These are phyloP conservation scores for Arthrobotrys entomopaga DNA, from an alignment of 2,329 filamentous ascomycete genomes.

Conservation along the genomic window DNA sequence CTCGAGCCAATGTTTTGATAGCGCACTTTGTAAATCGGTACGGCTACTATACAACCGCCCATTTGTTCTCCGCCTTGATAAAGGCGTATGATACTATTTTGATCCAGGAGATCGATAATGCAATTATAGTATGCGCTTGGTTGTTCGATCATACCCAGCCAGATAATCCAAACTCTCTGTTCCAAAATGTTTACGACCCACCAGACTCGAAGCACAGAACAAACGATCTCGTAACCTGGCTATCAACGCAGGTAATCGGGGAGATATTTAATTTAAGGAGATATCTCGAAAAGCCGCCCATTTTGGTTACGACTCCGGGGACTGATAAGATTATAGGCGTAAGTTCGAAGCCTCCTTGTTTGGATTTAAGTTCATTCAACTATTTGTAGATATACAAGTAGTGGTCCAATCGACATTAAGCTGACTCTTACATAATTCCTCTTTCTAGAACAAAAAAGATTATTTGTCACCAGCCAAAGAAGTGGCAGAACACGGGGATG, in stretches of 20 bases:
- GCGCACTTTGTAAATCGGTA: conserved; percentile 15
- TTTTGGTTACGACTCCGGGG: conserved; percentile 8
- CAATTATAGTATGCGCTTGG: conserved; percentile 12
- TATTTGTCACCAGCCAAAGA: conserved; percentile 22
- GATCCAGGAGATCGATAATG: background rate
- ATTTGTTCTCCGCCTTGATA: conserved; percentile 24
- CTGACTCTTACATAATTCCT: background rate
- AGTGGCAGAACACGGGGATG: background rate
- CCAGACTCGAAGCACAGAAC: background rate
- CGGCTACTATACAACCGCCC: conserved; percentile 23
- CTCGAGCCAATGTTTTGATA: background rate
- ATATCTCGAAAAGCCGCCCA: background rate
- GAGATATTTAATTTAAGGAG: background rate
- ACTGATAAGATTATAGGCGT: conserved; percentile 19
- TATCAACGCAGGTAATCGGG: background rate
- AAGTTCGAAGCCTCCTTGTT: background rate
- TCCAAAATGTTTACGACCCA: conserved; percentile 19
- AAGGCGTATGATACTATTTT: conserved; percentile 10
- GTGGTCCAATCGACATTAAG: background rate
- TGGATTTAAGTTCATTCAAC: too few relatives aligned
- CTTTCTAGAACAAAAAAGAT: conserved; percentile 1
- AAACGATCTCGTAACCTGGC: conserved; percentile 12
- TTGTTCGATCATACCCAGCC: conserved; percentile 22
- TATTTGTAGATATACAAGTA: background rate
- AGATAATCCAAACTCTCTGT: background rate